Base-by-base conservation (phyloP, 495 filamentous ascomycete species). In the Delitschia confertaspora region DNA sequence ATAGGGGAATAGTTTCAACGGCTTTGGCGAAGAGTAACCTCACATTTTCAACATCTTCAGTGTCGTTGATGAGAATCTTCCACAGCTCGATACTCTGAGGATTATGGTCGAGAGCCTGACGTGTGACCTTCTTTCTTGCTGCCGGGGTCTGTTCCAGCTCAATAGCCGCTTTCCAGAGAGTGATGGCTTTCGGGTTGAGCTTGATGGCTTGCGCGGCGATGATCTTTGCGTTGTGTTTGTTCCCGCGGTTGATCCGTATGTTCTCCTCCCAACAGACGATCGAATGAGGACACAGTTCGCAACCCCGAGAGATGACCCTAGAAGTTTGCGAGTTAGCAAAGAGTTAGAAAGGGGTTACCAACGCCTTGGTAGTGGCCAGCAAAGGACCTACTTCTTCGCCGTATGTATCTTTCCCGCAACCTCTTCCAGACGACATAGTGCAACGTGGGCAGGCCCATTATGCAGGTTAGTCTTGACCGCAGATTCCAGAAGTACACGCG, bases 31-130 rank as follows among this genome's bases (percentile, higher is more conserved):
- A 73, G 27, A 99, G 72, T 22, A 96, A 67, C 45, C 79, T 73
- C 6, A 89, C 91, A 65, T 95, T 86, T 5, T 78, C 80, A 0
- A 82, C 77, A 52, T 91, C 81, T 43, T 95, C 88, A 56, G 95
- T 89, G 29, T 95, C 67, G 50, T 96, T 96, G 31, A 96, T 88
- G n/a, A 88, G 80, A 57, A 91, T 84, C 61, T 95, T 96, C 91
- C 91, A 99, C 23, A 99, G 74, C 21, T 81, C 79, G 19, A 95
- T 88, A 0, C 89, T 95, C 52, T 93, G 82, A 2, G 83, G 88
- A 35, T 93, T 83, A 53, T 88, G 78, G 57, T 95, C 79, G 31
- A 96, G 70, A 17, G 93, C 91, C 56, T 86, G 82, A 44, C 87
- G 72, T 21, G 94, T 71, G 11, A 99, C 93, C 53, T 85, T 78